Percentiles rank a stretch among this genome's conserved stretches.
phyloP scores from a whole-genome alignment of 2,329 filamentous ascomycete species.

The Penicillium hesseltinei region DNA sequence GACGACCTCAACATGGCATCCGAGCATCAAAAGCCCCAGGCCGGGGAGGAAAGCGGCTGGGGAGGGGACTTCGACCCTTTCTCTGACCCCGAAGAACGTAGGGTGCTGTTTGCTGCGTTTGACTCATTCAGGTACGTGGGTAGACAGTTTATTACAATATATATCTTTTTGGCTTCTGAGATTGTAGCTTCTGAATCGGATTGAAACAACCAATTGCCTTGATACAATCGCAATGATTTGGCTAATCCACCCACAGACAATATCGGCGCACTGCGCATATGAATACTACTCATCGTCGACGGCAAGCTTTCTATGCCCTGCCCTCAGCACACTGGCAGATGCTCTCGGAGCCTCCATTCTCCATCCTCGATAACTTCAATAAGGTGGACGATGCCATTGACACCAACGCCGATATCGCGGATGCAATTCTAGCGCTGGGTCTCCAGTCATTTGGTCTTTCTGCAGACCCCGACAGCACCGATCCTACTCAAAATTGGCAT shows the following conservation, averaged over 20 bases:
- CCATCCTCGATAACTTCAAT: conserved; percentile 73
- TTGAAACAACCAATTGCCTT: neutral
- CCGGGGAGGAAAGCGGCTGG: conserved; percentile 45
- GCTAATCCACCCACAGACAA: conserved; percentile 55
- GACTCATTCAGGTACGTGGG: conserved; percentile 81
- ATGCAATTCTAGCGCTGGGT: conserved; percentile 70
- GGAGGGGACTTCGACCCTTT: conserved; percentile 63
- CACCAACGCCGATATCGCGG: conserved; percentile 77
- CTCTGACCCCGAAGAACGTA: conserved; percentile 74
- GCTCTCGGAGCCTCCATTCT: conserved; percentile 77
- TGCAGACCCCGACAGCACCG: conserved; percentile 34
- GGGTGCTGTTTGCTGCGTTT: conserved; percentile 75
- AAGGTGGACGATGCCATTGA: conserved; percentile 86
- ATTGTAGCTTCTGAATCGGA: neutral
- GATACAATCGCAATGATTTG: neutral
- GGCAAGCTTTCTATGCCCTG: conserved; percentile 90
- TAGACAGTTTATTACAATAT: neutral
- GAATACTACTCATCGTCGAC: conserved; percentile 84
- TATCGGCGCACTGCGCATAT: conserved; percentile 83
- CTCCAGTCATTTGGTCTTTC: conserved; percentile 65
- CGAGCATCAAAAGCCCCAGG: conserved; percentile 2
- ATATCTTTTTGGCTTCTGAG: neutral
- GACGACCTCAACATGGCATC: conserved; percentile 7
- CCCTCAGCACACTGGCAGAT: conserved; percentile 80
- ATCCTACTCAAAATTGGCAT: conserved; percentile 60